phyloP scores from a whole-genome alignment of 192 early-diverging fungal genomes.

The Funneliformis mosseae region DNA sequence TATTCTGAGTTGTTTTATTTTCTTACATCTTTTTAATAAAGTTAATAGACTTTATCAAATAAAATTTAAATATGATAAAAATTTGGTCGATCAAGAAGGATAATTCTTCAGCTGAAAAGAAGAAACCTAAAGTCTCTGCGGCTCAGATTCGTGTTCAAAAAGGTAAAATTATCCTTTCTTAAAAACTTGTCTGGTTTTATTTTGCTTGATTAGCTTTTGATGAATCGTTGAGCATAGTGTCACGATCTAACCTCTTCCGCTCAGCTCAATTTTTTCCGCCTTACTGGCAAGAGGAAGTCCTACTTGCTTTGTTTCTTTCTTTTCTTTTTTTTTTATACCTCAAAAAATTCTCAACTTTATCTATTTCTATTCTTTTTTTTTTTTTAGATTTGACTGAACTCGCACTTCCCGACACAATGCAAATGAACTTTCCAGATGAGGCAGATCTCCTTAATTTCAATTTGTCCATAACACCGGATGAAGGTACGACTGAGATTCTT shows the following conservation, averaged over 20 bases:
- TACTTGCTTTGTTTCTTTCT: not conserved
- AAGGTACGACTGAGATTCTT: constrained; percentile 55
- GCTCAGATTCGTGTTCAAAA: constrained; percentile 93
- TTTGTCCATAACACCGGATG: constrained; percentile 83
- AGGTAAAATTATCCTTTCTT: constrained; percentile 53
- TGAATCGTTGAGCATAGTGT: constrained; percentile 26
- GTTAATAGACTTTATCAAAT: too few species aligned
- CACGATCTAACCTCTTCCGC: not conserved
- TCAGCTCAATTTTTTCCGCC: not conserved
- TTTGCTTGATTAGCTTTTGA: not conserved
- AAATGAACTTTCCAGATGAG: constrained; percentile 73
- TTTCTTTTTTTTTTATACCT: not conserved
- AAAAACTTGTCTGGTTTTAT: not conserved
- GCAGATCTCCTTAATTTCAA: constrained; percentile 83
- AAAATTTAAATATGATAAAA: constrained; percentile 66
- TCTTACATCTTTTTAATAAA: too few species aligned
- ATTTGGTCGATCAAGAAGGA: constrained; percentile 89
- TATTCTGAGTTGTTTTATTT: too few species aligned
- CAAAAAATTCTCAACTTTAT: not conserved
- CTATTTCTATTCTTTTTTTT: not conserved
- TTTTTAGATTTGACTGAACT: constrained; percentile 80
- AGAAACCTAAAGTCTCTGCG: constrained; percentile 80
- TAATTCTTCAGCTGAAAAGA: constrained; percentile 69
- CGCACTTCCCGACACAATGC: constrained; percentile 75
- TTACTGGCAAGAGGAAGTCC: constrained; percentile 5